These are phyloP conservation scores for Moesziomyces parantarcticus DNA, from an alignment of 1,284 basidiomycete genomes.

Conservation along the genomic window DNA sequence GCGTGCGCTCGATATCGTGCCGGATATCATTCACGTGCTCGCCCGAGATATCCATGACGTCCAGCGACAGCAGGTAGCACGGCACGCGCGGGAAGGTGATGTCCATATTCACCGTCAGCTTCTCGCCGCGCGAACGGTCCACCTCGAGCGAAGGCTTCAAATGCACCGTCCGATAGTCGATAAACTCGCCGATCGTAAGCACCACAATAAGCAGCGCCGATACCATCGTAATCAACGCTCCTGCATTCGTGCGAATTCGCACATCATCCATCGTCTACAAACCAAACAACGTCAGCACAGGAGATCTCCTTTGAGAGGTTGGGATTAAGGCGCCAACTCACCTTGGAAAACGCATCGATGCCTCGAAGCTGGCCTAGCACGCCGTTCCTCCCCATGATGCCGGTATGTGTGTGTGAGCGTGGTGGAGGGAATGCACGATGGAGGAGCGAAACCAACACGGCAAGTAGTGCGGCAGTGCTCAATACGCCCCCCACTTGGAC, in stretches of 20 bases:
- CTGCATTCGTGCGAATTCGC: conserved; percentile 65
- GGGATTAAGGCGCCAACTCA: conserved; percentile 66
- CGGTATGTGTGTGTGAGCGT: not conserved
- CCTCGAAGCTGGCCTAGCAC: conserved; percentile 63
- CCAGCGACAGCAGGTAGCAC: conserved; percentile 80
- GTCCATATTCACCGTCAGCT: conserved; percentile 89
- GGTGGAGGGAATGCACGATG: not conserved
- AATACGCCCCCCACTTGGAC: not conserved
- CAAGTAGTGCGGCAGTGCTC: no score
- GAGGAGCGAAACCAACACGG: no score
- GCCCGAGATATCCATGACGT: conserved; percentile 98
- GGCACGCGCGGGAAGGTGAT: conserved; percentile 96
- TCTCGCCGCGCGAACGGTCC: conserved; percentile 93
- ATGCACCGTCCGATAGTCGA: conserved; percentile 89
- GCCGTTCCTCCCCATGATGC: conserved; percentile 55
- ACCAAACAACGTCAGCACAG: conserved; percentile 8
- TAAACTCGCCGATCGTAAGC: conserved; percentile 90
- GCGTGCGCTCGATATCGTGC: conserved; percentile 87
- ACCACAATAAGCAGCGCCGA: conserved; percentile 90
- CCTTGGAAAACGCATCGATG: conserved; percentile 98
- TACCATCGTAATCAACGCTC: conserved; percentile 78
- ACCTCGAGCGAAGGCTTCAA: conserved; percentile 69
- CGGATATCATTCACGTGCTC: conserved; percentile 79
- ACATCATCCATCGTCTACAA: conserved; percentile 66
- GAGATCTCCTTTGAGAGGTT: not conserved